A percentile compares a stretch with the other conserved stretches of the same genome.
These are phyloP conservation scores for Puccinia polysora DNA, from an alignment of 1,284 basidiomycete species.

Conservation along the genomic window DNA sequence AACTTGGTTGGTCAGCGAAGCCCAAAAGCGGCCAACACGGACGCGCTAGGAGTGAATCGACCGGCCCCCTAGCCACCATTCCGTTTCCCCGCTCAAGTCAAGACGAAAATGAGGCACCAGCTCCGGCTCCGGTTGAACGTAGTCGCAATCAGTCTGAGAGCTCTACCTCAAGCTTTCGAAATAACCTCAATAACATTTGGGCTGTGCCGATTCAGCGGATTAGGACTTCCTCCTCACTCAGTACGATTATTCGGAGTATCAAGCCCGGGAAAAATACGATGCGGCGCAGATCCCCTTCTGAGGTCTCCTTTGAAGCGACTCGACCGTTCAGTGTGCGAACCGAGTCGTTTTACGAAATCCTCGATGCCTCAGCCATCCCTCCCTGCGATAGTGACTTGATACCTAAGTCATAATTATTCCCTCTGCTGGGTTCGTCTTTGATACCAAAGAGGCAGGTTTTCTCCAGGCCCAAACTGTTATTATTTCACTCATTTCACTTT, in stretches of 20 bases:
- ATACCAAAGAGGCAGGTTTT: no score
- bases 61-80: not conserved
- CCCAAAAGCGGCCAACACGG: not conserved
- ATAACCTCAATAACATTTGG: not conserved
- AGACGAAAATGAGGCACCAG: not conserved
- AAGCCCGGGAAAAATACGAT: not conserved
- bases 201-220: not conserved
- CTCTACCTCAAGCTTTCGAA: not conserved
- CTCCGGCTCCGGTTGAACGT: not conserved
- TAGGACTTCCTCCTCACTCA: conserved; percentile 17
- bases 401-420: no score
- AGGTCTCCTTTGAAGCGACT: not conserved
- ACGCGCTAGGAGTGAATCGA: not conserved
- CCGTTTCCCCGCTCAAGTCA: conserved; percentile 15
- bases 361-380: conserved; percentile 8
- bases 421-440: no score
- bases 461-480: no score
- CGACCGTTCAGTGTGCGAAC: not conserved
- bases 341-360: conserved; percentile 20
- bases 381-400: no score
- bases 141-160: conserved; percentile 3
- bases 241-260: conserved; percentile 5
- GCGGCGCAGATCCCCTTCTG: conserved; percentile 3
- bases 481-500: no score
- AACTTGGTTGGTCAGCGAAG: conserved; percentile 6